phyloP scores from a whole-genome alignment of 139 green algal genomes.

The Chlamydomonas sphaeroides region DNA sequence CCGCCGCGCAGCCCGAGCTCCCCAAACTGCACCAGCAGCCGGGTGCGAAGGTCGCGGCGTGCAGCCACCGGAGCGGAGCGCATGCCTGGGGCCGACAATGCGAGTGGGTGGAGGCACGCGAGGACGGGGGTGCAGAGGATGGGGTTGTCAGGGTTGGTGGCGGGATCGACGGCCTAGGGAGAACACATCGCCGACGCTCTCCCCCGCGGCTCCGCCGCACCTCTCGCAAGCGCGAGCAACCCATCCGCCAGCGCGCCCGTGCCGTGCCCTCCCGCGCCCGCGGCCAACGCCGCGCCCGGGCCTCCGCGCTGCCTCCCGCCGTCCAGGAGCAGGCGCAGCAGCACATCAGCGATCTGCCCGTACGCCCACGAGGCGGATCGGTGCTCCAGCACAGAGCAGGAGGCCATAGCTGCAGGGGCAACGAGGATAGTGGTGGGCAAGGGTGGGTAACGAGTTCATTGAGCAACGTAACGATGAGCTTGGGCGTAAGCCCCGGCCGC shows the following conservation, averaged over 20 bases:
- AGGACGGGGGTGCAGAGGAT: too few species aligned
- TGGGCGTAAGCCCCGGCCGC: too few species aligned
- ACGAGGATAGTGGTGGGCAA: too few species aligned
- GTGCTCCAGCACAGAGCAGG: slow-evolving; percentile 2
- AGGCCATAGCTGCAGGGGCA: slow-evolving; percentile 27
- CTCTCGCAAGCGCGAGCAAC: slow-evolving; percentile 29
- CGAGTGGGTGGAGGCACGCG: too few species aligned
- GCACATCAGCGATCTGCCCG: slow-evolving; percentile 44
- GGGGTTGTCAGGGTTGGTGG: too few species aligned
- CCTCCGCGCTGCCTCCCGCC: background rate
- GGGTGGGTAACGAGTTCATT: too few species aligned
- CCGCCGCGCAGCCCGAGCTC: slow-evolving; percentile 58
- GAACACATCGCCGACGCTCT: background rate
- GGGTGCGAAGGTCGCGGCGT: slow-evolving; percentile 65
- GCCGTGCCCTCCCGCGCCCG: background rate
- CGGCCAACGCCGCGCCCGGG: background rate
- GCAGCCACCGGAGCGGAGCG: background rate
- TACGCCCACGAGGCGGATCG: slow-evolving; percentile 30
- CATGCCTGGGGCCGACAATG: slow-evolving; percentile 10
- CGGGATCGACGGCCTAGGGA: too few species aligned
- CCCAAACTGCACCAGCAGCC: slow-evolving; percentile 77
- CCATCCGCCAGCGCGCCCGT: slow-evolving; percentile 7
- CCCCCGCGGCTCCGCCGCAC: background rate
- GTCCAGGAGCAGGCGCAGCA: slow-evolving; percentile 49
- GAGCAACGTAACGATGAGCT: too few species aligned